Base-by-base conservation (phyloP, 2,329 filamentous ascomycete species). In the Alternaria consortialis region DNA sequence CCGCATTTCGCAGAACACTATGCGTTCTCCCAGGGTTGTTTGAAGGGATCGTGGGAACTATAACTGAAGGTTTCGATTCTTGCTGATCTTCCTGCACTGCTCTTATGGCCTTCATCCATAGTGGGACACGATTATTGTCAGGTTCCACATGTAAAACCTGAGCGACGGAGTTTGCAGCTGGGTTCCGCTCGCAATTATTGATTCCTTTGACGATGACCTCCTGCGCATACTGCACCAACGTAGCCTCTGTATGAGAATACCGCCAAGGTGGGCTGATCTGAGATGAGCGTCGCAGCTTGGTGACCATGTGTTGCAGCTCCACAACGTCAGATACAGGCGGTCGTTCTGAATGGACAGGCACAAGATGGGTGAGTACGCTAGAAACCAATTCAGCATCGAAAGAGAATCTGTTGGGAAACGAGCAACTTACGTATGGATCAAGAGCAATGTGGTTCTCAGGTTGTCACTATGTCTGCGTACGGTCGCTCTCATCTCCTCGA, bases 391-490 rank as follows among this genome's bases (percentile, higher is more conserved):
- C 36, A 52, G 48, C 48, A 37, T 20, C 23, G 13, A n/a, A 25
- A 17, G 1, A 25, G 27, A 36, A 17, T 53, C 12, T 29, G 11
- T 12, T 15, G 11, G 7, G 7, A 40, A 40, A 46, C 29, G 11
- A 15, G 40, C 43, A 23, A 56, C 66, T 69, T 57, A 70, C 68
- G 44, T 63, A 27, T 65, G 55, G 27, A 71, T 60, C 39, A 71
- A 42, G 12, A 64, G 58, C 23, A 65, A 39, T 8, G 59, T 60
- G 31, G 58, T 61, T 25, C 50, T 58, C 46, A 71, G 54, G 48
- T 62, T 65, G 31, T 68, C 60, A 48, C 59, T 63, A 39, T 69
- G 67, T 53, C 63, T 64, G 34, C 36, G 56, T 29, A 71, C 52
- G 17, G 20, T 32, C n/a, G n/a, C 39, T 25, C 20, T 39, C 39